Evolutionary conservation across 495 filamentous ascomycete species (phyloP).

Genomic region (Echria macrotheca): DNA sequence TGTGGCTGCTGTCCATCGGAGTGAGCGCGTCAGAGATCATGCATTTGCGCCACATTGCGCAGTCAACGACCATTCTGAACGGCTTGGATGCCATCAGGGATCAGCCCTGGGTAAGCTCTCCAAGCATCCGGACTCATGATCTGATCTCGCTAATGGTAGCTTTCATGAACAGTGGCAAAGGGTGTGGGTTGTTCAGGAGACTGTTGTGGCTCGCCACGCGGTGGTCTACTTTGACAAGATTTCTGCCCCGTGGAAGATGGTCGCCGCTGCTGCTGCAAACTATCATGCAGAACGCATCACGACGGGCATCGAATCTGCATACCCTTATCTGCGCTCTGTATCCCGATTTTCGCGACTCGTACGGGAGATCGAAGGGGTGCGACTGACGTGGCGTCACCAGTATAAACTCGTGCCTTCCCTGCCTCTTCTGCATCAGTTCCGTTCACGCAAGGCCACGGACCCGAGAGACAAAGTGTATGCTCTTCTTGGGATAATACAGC

Average conservation of each 20-base stretch:
- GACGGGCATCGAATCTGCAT: slow-evolving; percentile 9
- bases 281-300: slow-evolving; percentile 8
- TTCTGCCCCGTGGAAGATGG: slow-evolving; percentile 14
- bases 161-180: slow-evolving; percentile 6
- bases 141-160: too few species aligned
- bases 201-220: slow-evolving; percentile 9
- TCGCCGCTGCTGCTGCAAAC: slow-evolving; percentile 9
- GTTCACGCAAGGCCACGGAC: slow-evolving; percentile 16
- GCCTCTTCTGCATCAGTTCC: slow-evolving; percentile 17
- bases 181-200: slow-evolving; percentile 17
- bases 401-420: slow-evolving; percentile 10
- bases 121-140: too few species aligned
- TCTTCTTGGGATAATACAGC: slow-evolving; percentile 19
- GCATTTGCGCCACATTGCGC: slow-evolving; percentile 12
- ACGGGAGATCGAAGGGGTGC: slow-evolving; percentile 16
- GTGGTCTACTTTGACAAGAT: slow-evolving; percentile 10
- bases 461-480: slow-evolving; percentile 25
- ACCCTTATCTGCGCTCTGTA: slow-evolving; percentile 7
- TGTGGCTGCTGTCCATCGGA: slow-evolving; percentile 11
- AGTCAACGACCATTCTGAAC: slow-evolving; percentile 12
- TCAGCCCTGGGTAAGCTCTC: slow-evolving; percentile 3
- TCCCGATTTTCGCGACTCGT: slow-evolving; percentile 12
- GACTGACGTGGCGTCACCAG: slow-evolving; percentile 6
- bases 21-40: slow-evolving; percentile 7
- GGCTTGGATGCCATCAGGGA: slow-evolving; percentile 15